Percentiles rank a stretch among this genome's conserved stretches.
Conservation (phyloP, 208 protist species). For the Entamoeba moshkovskii region DNA sequence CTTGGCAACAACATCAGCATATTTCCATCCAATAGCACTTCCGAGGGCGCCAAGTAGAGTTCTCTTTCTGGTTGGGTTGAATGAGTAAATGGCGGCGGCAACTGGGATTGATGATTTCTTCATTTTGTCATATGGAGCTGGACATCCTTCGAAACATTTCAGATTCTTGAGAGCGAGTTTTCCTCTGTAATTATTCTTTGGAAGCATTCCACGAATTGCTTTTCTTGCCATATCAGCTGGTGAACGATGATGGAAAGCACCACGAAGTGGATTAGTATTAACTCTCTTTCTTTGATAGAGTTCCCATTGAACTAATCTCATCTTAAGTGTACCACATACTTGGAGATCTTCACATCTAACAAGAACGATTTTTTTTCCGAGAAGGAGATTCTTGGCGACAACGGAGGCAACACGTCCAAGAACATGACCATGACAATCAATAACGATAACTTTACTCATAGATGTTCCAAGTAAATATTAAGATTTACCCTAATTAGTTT, state of each 20-base stretch:
- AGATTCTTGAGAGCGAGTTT: constrained; percentile 51
- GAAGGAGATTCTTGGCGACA: constrained; percentile 20
- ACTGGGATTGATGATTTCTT: constrained; percentile 66
- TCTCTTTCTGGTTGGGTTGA: constrained; percentile 49
- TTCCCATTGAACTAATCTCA: constrained; percentile 40
- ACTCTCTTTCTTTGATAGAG: constrained; percentile 75
- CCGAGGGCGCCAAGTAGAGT: constrained; percentile 55
- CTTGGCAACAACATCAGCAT: constrained; percentile 50
- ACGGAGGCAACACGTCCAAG: constrained; percentile 23
- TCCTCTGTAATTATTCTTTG: constrained; percentile 66
- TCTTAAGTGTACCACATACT: constrained; percentile 1
- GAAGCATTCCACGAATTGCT: constrained; percentile 87
- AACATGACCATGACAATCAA: constrained; percentile 18
- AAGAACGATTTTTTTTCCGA: constrained; percentile 13
- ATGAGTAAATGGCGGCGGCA: constrained; percentile 53
- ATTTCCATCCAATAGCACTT: constrained; percentile 69
- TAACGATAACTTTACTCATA: background rate
- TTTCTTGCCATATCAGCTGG: constrained; percentile 83
- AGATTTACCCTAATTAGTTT: too few relatives aligned
- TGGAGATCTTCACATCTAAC: constrained; percentile 17
- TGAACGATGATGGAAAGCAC: constrained; percentile 86
- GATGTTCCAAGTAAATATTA: too few relatives aligned
- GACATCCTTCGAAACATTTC: constrained; percentile 66
- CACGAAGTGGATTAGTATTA: constrained; percentile 84
- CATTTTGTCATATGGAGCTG: constrained; percentile 58